phyloP scores from a whole-genome alignment of 192 early-diverging fungal genomes.

The Bifiguratus adelaidae region DNA sequence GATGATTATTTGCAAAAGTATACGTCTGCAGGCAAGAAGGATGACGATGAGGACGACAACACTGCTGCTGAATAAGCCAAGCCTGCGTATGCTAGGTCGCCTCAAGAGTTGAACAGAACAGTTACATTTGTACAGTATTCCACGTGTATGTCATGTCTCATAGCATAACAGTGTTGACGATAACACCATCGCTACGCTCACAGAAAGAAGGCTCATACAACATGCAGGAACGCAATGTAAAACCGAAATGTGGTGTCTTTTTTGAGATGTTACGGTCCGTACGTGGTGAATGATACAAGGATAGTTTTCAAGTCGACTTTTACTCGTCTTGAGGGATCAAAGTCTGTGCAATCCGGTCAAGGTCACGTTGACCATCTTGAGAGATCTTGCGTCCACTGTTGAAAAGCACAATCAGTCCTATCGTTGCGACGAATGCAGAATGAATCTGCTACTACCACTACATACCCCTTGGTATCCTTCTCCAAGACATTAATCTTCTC shows the following conservation, averaged over 20 bases:
- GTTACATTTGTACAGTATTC: too few species aligned
- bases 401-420: background rate
- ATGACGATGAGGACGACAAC: background rate
- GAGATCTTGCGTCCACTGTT: conserved; percentile 91
- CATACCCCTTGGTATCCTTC: conserved; percentile 76
- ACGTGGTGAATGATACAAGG: too few species aligned
- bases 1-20: conserved; percentile 30
- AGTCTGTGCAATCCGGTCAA: conserved; percentile 87
- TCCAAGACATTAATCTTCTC: conserved; percentile 98
- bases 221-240: too few species aligned
- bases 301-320: too few species aligned
- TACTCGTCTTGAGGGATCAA: conserved; percentile 10
- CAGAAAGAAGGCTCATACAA: too few species aligned
- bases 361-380: conserved; percentile 93
- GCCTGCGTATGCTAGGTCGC: too few species aligned
- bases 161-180: too few species aligned
- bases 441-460: background rate
- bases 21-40: conserved; percentile 13
- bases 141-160: too few species aligned
- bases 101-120: too few species aligned
- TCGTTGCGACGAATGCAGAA: background rate
- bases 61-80: background rate
- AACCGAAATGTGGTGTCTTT: too few species aligned
- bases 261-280: too few species aligned
- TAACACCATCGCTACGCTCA: too few species aligned